Base-by-base conservation (phyloP, 2,329 filamentous ascomycete genomes). In the Exophiala oligosperma region DNA sequence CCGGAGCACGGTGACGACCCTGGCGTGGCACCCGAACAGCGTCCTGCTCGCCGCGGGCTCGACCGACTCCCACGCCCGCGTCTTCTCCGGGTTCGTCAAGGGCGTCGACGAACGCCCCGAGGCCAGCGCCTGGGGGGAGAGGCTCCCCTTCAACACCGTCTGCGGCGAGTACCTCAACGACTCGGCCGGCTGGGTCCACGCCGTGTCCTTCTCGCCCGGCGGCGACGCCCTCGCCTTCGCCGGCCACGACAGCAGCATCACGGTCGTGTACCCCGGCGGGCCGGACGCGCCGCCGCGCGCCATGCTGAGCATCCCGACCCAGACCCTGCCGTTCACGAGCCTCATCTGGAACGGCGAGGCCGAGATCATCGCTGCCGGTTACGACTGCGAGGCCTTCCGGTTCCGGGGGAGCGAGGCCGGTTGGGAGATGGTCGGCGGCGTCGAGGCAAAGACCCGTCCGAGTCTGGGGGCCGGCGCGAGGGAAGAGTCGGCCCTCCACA, bases 11-110 rank as follows among this genome's bases (percentile, higher is more conserved):
- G 93, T 99, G 69, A 97, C 94, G 56, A 92, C 90, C 14, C 86
- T 99, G 46, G 88, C 89, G 57, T 99, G 94, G 94, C 94, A 99
- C 76, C 94, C 94, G 37, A 99, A 99, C 81, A 95, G 90, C 8
- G 94, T 99, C 14, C 84, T 99, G 32, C 82, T 99, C 24, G 94
- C 93, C 14, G 92, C 94, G 44, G 94, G 94, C 38, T 96, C 91
- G n/a, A 97, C 94, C 37, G 94, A 99, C 75, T 94, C 93, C 38
- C 94, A 99, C 71, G 93, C 94, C 2, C 84, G 94, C 63, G 94
- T 99, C 56, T 91, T 99, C 72, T 96, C 91, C 7, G 89, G 88
- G 70, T 99, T 96, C 77, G 90, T 99, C 81, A 99, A 99, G 79
- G 92, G 92, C 52, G 86, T 95, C 55, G 94, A 99, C 74, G 82